Conservation (phyloP, 768 basidiomycete species). For the Macrocybe gigantea region DNA sequence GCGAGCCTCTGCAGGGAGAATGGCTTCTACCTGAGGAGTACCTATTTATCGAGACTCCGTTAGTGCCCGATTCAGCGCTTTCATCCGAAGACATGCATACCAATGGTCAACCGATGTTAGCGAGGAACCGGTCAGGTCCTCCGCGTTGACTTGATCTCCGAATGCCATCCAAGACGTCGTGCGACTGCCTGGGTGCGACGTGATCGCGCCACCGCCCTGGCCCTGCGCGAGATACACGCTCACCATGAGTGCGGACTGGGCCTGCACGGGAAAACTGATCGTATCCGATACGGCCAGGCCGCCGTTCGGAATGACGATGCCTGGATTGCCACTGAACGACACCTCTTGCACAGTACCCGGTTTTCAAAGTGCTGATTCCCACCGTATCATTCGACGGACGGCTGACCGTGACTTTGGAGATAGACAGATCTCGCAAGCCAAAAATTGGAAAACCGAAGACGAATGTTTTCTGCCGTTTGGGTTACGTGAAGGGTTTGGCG, state of each 20-base stretch:
- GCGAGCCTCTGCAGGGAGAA: constrained; percentile 21
- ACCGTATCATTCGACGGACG: constrained; percentile 29
- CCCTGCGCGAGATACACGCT: constrained; percentile 35
- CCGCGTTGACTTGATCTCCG: constrained; percentile 28
- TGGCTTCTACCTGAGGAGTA: constrained; percentile 40
- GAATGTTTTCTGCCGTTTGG: constrained; percentile 30
- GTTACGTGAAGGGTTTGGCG: constrained; percentile 44
- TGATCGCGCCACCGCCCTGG: constrained; percentile 33
- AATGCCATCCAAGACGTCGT: constrained; percentile 38
- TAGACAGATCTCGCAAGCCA: constrained; percentile 33
- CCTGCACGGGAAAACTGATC: constrained; percentile 29
- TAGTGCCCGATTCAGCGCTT: not conserved
- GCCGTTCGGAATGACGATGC: constrained; percentile 36
- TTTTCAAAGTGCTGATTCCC: constrained; percentile 30
- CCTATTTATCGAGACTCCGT: constrained; percentile 14
- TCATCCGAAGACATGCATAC: constrained; percentile 11
- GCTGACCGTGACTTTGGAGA: constrained; percentile 39
- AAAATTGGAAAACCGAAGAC: constrained; percentile 47
- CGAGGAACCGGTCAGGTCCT: constrained; percentile 5
- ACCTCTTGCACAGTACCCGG: constrained; percentile 26
- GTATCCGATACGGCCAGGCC: constrained; percentile 40
- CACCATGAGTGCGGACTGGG: constrained; percentile 34
- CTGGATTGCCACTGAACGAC: constrained; percentile 38
- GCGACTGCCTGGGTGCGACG: constrained; percentile 43
- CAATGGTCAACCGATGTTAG: constrained; percentile 29